Evolutionary conservation across 345 rosid genomes (phyloP).

Genomic region (Aquilaria sinensis): DNA sequence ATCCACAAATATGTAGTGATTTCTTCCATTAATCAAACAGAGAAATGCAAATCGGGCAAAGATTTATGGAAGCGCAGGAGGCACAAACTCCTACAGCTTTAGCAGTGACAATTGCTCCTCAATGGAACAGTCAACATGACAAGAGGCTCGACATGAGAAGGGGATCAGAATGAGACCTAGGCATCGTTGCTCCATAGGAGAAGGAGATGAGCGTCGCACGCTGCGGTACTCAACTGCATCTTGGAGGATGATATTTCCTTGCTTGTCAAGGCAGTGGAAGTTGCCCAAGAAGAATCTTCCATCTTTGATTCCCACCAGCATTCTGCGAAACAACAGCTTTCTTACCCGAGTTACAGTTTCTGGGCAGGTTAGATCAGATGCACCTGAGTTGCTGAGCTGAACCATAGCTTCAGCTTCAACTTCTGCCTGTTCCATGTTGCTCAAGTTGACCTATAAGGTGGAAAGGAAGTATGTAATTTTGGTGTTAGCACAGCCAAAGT

Average conservation of each 20-base stretch:
- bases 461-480: too few species aligned
- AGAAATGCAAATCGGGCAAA: neutral
- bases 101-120: conserved; percentile 45
- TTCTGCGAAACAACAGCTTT: conserved; percentile 60
- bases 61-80: neutral
- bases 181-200: conserved; percentile 80
- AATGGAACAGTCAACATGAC: conserved; percentile 63
- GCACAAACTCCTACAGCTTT: conserved; percentile 23
- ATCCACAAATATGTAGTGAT: too few species aligned
- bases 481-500: too few species aligned
- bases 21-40: too few species aligned
- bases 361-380: conserved; percentile 20
- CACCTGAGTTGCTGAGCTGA: conserved; percentile 23
- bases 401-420: conserved; percentile 9
- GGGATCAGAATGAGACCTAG: conserved; percentile 85
- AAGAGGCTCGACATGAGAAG: conserved; percentile 49
- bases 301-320: conserved; percentile 82
- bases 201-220: conserved; percentile 67
- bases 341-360: conserved; percentile 37
- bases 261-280: conserved; percentile 91
- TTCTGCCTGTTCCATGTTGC: conserved; percentile 20
- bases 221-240: conserved; percentile 83
- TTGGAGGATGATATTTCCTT: conserved; percentile 86
- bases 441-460: too few species aligned
- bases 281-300: conserved; percentile 84